Evolutionary conservation across 208 protist genomes (phyloP).

Genomic region (Crithidia thermophila): DNA sequence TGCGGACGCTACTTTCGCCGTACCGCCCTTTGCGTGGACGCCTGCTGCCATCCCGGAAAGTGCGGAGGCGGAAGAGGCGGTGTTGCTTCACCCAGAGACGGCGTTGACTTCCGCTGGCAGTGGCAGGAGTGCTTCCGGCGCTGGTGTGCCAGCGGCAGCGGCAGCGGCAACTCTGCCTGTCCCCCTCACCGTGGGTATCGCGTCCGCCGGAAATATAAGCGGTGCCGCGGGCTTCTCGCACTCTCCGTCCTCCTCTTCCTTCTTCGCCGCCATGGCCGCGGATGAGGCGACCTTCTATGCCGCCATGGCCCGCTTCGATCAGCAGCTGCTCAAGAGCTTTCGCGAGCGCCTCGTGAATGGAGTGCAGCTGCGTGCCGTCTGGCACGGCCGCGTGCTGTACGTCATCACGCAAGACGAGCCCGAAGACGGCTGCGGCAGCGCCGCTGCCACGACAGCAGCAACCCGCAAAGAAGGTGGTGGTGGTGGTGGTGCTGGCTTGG

Average conservation of each 20-base stretch:
- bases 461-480: not conserved
- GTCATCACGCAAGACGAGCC: slow-evolving; percentile 38
- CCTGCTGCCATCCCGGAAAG: too few relatives aligned
- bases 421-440: not conserved
- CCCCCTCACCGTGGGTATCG: too few relatives aligned
- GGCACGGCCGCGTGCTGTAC: slow-evolving; percentile 46
- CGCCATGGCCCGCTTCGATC: slow-evolving; percentile 38
- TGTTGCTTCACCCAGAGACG: too few relatives aligned
- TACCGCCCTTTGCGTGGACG: too few relatives aligned
- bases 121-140: too few relatives aligned
- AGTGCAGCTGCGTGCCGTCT: slow-evolving; percentile 41
- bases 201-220: not conserved
- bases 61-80: too few relatives aligned
- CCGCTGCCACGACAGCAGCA: not conserved
- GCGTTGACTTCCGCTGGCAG: too few relatives aligned
- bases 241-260: not conserved
- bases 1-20: too few relatives aligned
- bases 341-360: slow-evolving; percentile 47
- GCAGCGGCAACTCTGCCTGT: too few relatives aligned
- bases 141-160: too few relatives aligned
- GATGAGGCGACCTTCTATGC: slow-evolving; percentile 2
- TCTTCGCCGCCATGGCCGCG: not conserved
- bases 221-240: not conserved
- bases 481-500: not conserved
- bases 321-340: slow-evolving; percentile 53